A percentile compares a stretch with the other conserved stretches of the same genome.
Conservation (phyloP, 768 basidiomycete genomes). For the Termitomyces sp. region DNA sequence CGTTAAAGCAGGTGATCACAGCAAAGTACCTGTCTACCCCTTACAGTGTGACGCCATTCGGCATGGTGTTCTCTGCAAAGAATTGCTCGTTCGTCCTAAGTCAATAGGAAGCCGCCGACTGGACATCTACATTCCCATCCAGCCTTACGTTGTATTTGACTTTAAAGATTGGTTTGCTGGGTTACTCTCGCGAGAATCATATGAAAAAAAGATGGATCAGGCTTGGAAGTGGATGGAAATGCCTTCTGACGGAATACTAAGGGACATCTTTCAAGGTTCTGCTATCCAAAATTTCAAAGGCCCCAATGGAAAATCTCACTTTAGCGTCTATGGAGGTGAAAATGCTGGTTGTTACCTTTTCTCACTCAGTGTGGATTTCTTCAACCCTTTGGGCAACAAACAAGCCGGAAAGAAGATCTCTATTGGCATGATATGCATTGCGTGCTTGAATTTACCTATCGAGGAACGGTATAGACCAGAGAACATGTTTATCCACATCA, state of each 20-base stretch:
- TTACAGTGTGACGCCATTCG: neutral
- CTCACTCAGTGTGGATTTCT: no score
- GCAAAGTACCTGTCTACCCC: no score
- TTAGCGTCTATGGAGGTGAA: no score
- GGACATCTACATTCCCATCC: neutral
- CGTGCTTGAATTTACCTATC: no score
- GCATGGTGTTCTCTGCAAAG: neutral
- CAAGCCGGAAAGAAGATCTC: no score
- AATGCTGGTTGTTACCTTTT: no score
- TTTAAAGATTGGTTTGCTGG: neutral
- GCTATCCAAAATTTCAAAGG: slow-evolving; percentile 24
- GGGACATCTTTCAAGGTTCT: slow-evolving; percentile 25
- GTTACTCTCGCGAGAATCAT: neutral
- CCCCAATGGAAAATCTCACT: slow-evolving; percentile 20
- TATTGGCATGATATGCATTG: no score
- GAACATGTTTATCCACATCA: no score
- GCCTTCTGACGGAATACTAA: neutral
- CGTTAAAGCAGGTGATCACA: neutral
- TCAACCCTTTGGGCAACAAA: slow-evolving; percentile 22
- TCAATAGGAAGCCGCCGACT: neutral
- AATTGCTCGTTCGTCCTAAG: neutral
- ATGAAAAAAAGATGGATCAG: neutral
- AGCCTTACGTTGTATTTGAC: neutral
- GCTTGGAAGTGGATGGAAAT: neutral
- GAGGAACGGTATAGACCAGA: no score